Base-by-base conservation (phyloP, 2,329 filamentous ascomycete genomes). In the Zymoseptoria passerinii region DNA sequence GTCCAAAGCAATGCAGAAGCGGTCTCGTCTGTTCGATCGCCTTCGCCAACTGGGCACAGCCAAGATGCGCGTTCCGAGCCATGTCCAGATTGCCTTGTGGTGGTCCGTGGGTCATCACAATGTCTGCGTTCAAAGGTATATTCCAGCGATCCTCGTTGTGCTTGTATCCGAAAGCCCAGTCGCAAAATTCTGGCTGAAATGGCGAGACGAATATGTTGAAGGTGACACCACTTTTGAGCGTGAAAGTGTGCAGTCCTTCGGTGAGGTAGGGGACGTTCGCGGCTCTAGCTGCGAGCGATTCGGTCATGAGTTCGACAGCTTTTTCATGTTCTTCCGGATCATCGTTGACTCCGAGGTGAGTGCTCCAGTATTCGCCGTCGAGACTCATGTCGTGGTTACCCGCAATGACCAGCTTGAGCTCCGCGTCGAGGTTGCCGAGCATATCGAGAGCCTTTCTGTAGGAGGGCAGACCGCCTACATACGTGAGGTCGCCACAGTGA, bases 1-100 rank as follows among this genome's bases (percentile, higher is more conserved):
- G 82, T 0, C 81, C 81, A 58, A 83, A 84, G 66, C 80, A 83
- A 66, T 83, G 80, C 3, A 84, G 61, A 6, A 67, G 66, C 1
- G 81, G 81, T 28, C 70, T 72, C 1, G 76, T 73, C 0, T 66
- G 65, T 1, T 74, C 71, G 0, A 84, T 65, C 0, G 81, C 78
- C 0, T 66, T 67, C 55, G 82, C 76, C 2, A 84, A 74, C 16
- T 74, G 60, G 0, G 64, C 62, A 58, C 79, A 79, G 19, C 81
- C 80, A 18, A 72, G 73, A 54, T 66, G 60, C 8, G 63, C 29
- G 54, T 61, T 50, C 0, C 56, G 50, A 3, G 63, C 59, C 9
- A 63, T 63, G 53, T 72, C 70, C 2, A 73, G 58, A 13, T 70
- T 63, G 10, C 63, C 65, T 10, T 65, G 59, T 13, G 74, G 73